Base-by-base conservation (phyloP, 176 grass and related monocot species). In the Eleusine coracana region DNA sequence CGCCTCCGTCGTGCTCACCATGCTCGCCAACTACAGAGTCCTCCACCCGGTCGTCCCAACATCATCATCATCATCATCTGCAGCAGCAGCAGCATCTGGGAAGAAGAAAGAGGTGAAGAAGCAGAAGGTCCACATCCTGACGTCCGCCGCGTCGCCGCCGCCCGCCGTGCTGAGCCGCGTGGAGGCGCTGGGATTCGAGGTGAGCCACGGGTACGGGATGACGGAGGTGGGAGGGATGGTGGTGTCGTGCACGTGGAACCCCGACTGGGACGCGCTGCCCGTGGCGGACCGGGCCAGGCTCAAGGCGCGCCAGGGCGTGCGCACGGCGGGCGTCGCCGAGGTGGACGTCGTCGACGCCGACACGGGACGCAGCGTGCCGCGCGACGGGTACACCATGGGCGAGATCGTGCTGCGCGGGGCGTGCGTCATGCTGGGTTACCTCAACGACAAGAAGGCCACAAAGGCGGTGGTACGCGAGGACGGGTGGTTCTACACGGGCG, bases 401-500 rank as follows among this genome's bases (percentile, higher is more conserved):
- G 90, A 97, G 75, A 88, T 97, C 73, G 88, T 94, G 41, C 28
- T 97, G 15, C 89, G 88, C 28, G 92, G 92, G 7, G 84, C 81
- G 10, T 91, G 60, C 66, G 0, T 97, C 25, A 89, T 86, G 88
- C 74, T 94, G 7, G 95, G 95, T 0, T 97, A 93, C 72, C 83
- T 97, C 1, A 77, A 88, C 13, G 84, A 97, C 64, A 66, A 70
- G 10, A 55, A 58, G 34, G 86, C 84, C 23, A 97, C 90, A 0
- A 70, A 1, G 23, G 82, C 78, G 5, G 86, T 88, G 17, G 76
- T 97, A 2, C 81, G 80, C 1, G 78, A 82, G 7, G 44, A 89
- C 48, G 88, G 95, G 66, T 94, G 92, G 92, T 92, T 97, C 91
- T 91, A 94, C 86, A 94, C 90, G 4, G 95, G 95, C 5, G 95